Evolutionary conservation across 2,329 filamentous ascomycete genomes (phyloP).

Genomic region (Colletotrichum plurivorum): DNA sequence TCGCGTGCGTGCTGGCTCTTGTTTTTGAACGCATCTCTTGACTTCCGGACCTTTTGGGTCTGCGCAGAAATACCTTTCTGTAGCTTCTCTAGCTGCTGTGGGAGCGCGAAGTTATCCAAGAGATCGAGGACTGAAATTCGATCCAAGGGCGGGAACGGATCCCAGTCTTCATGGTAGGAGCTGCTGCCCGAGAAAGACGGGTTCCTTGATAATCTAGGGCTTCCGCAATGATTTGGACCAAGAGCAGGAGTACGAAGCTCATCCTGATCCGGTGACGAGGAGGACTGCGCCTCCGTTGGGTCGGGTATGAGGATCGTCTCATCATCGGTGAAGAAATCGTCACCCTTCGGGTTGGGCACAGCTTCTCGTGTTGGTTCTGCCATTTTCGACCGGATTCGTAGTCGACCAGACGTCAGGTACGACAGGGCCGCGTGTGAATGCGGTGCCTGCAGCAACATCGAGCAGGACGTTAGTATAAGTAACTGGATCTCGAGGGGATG

Average conservation of each 20-base stretch:
- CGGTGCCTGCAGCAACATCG: neutral
- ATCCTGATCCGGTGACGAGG: constrained; percentile 60
- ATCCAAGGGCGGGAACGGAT: constrained; percentile 88
- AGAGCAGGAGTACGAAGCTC: constrained; percentile 65
- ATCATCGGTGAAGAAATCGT: constrained; percentile 58
- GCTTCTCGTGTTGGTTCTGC: constrained; percentile 43
- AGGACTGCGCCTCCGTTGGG: constrained; percentile 54
- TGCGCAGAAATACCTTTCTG: constrained; percentile 87
- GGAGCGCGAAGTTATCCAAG: constrained; percentile 92
- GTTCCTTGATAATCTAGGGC: constrained; percentile 78
- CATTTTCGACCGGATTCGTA: constrained; percentile 47
- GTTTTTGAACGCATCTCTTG: constrained; percentile 84
- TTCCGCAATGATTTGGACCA: constrained; percentile 62
- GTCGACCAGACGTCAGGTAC: neutral
- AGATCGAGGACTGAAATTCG: constrained; percentile 93
- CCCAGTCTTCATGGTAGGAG: constrained; percentile 91
- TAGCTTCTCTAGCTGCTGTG: constrained; percentile 91
- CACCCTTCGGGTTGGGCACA: constrained; percentile 54
- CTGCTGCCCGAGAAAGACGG: constrained; percentile 87
- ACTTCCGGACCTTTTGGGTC: constrained; percentile 86
- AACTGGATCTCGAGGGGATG: neutral
- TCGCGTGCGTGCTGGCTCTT: constrained; percentile 85
- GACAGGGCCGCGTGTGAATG: neutral
- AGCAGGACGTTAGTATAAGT: neutral
- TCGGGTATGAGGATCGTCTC: constrained; percentile 60